phyloP scores from a whole-genome alignment of 2,329 filamentous ascomycete genomes.

The Claviceps quebecensis region DNA sequence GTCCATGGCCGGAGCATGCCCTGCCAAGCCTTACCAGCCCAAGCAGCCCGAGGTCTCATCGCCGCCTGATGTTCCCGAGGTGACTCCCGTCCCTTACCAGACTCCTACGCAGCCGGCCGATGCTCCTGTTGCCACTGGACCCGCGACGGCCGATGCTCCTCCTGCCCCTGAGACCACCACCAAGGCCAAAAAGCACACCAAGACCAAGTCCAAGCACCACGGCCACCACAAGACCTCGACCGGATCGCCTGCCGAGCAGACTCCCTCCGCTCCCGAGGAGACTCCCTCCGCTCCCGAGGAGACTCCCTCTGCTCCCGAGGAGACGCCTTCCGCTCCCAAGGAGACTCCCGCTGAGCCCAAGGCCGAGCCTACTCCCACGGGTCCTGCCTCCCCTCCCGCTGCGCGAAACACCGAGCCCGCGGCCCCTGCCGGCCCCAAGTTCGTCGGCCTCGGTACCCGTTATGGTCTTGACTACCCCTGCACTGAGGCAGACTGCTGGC shows the following conservation, averaged over 20 bases:
- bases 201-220: not conserved
- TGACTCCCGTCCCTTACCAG: too few relatives aligned
- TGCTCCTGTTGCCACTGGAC: not conserved
- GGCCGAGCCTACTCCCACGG: not conserved
- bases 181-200: not conserved
- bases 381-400: too few relatives aligned
- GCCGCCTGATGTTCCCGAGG: too few relatives aligned
- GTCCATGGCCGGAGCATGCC: not conserved
- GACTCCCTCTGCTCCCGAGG: too few relatives aligned
- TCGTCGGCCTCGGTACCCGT: not conserved
- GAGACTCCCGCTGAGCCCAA: not conserved
- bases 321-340: too few relatives aligned
- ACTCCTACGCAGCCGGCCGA: too few relatives aligned
- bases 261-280: too few relatives aligned
- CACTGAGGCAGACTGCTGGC: not conserved
- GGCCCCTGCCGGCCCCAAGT: not conserved
- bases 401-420: too few relatives aligned
- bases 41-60: too few relatives aligned
- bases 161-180: not conserved
- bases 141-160: not conserved
- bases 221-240: too few relatives aligned
- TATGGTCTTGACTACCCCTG: not conserved
- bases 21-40: not conserved
- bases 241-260: too few relatives aligned
- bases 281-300: too few relatives aligned